Evolutionary conservation across 495 filamentous ascomycete species (phyloP), one percentile per base, ranked within the genome.

Genomic region (Haplographium delicatum): DNA sequence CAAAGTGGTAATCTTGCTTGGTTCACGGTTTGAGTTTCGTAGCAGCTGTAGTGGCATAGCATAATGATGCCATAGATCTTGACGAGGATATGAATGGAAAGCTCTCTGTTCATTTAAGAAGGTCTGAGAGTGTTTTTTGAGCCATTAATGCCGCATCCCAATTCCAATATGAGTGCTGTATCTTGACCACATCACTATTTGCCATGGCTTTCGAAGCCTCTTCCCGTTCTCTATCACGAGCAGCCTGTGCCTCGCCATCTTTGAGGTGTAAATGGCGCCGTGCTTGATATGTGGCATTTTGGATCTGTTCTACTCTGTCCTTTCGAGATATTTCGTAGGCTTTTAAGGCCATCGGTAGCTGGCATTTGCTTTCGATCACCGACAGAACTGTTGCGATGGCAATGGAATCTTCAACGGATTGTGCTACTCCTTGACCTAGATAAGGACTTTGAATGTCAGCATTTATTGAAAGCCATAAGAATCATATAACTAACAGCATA

Each of bases 331-430:
- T 25, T 19, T 58, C 54, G 23, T 61, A 61, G 6, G 44, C 7
- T 31, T 43, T 34, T 7, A 61, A 44, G 16, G 58, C 58, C 5
- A 31, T 16, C 1, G 38, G 19, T 8, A 61, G 41, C 5, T 31
- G 19, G 5, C 47, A 39, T 16, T 46, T 54, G 18, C 40, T 51
- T 8, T 58, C 37, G 24, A 58, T 44, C 13, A 43, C 37, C 31
- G 49, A 44, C 18, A 50, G 27, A n/a, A 61, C 15, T 2, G 42
- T 23, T 1, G 23, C 50, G 22, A 44, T 23, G 9, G 23, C 40
- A 23, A 16, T 27, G 4, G 55, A 55, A 30, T 61, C 58, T 45
- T 61, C 58, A 18, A 61, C 40, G 13, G 58, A 55, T 43, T 61
- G 48, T 2, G 56, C 56, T 19, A 41, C 58, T 8, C 51, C 44